Evolutionary conservation across 2,329 filamentous ascomycete genomes (phyloP).

Genomic region (Neonectria ditissima): DNA sequence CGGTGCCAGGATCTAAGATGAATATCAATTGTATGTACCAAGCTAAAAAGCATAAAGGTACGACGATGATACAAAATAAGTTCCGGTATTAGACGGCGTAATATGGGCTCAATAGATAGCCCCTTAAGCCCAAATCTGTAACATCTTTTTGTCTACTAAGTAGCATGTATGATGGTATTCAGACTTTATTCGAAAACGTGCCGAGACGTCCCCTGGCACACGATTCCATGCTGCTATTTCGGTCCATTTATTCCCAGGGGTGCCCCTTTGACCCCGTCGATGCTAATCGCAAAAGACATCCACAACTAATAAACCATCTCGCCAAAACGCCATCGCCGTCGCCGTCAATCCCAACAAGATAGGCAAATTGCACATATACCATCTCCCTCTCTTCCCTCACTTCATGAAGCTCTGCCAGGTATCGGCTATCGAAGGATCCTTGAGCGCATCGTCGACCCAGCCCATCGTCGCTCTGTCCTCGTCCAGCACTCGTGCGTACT

Average conservation of each 20-base stretch:
- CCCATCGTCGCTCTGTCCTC: conserved; percentile 65
- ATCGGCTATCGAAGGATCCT: conserved; percentile 48
- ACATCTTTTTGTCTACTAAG: too few relatives aligned
- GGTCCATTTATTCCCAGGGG: conserved; percentile 23
- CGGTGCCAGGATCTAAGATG: too few relatives aligned
- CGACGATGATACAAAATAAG: too few relatives aligned
- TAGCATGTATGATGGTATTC: too few relatives aligned
- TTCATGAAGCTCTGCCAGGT: conserved; percentile 46
- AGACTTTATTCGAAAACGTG: conserved; percentile 1
- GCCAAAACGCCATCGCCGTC: conserved; percentile 33
- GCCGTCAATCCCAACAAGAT: conserved; percentile 29
- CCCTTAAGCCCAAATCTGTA: too few relatives aligned
- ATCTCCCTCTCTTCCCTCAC: not conserved
- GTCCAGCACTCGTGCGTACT: conserved; percentile 69
- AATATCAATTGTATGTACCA: too few relatives aligned
- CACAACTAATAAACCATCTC: conserved; percentile 4
- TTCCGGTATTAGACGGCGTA: too few relatives aligned
- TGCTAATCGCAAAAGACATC: conserved; percentile 6
- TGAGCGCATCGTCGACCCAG: conserved; percentile 64
- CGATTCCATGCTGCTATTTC: conserved; percentile 22
- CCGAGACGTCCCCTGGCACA: conserved; percentile 17
- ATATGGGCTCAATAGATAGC: too few relatives aligned
- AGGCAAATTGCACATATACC: conserved; percentile 17
- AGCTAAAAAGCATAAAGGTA: too few relatives aligned
- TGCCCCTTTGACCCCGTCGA: conserved; percentile 1